These are phyloP conservation scores for Moesziomyces sp. DNA, from an alignment of 1,284 basidiomycete species.

Conservation along the genomic window DNA sequence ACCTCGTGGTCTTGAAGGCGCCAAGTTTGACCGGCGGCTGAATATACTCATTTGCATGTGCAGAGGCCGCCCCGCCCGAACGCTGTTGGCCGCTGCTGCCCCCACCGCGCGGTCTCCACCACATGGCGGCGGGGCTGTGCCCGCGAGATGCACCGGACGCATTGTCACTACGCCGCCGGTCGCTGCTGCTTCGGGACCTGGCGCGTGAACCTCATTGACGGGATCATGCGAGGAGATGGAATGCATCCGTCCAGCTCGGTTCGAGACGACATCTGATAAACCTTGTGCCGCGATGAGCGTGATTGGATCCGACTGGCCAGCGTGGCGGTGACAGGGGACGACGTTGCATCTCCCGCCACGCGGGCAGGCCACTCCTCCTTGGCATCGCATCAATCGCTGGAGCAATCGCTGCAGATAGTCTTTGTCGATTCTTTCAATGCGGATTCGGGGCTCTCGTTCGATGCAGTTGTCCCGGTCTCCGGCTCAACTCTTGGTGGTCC, in stretches of 20 bases:
- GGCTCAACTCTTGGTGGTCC: no score
- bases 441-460: no score
- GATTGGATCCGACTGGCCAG: neutral
- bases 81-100: no score
- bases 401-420: no score
- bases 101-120: conserved; percentile 1
- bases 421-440: no score
- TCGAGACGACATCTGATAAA: neutral
- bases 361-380: neutral
- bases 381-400: neutral
- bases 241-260: neutral
- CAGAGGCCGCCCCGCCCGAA: no score
- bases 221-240: neutral
- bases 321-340: no score
- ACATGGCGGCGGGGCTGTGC: conserved; percentile 35
- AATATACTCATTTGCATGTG: no score
- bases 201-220: neutral
- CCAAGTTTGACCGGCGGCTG: neutral
- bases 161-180: neutral
- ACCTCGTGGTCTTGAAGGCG: neutral
- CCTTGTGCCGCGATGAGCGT: no score
- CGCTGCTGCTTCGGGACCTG: neutral
- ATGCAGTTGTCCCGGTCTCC: no score
- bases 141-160: neutral
- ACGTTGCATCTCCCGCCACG: no score